Base-by-base conservation (phyloP, 805 yeast species). In the Scheffersomyces coipomensis region DNA sequence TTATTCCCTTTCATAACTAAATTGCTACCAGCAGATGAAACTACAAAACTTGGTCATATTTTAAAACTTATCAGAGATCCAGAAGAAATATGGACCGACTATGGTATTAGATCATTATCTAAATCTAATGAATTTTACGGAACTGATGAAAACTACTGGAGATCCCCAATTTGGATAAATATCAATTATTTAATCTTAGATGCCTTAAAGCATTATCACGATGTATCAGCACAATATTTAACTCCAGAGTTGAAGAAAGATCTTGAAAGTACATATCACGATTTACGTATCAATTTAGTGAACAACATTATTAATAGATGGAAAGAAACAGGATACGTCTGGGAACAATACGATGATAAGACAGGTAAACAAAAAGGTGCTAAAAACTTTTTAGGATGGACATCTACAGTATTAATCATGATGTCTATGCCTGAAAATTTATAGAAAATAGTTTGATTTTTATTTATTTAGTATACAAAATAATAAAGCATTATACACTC, bases 311-410 rank as follows among this genome's bases (percentile, higher is more conserved):
- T 69, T 55, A 56, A 69, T n/a, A 78, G 85, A 51, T 89, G 95
- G 86, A 51, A 73, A 40, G 56, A 64, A 22, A 84, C 95, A 0
- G 96, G 96, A 0, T 85, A 74, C 54, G 88, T 87, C 5, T 91
- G 89, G 85, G 99, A 93, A 54, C 91, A 88, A 55, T 93, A 93
- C 59, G 82, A 86, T 48, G 91, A 88, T 45, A 56, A 51, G 11
- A 79, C 81, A 7, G 99, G 99, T 1, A 57, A 64, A 2, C 86
- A 88, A 2, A 76, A 77, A 48, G 90, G 97, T 6, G 90, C 91
- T 8, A 83, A 85, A 59, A 91, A 88, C 56, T 93, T 93, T 64
- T 71, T 88, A 30, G 99, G 99, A 2, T 93, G 99, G 99, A 83
- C 97, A 1, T 81, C 95, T 1, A 64, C 88, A 43, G 85, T 86